Evolutionary conservation across 805 yeast species (phyloP), one percentile per base, ranked within the genome.

Genomic region (Pichia scutulata): DNA sequence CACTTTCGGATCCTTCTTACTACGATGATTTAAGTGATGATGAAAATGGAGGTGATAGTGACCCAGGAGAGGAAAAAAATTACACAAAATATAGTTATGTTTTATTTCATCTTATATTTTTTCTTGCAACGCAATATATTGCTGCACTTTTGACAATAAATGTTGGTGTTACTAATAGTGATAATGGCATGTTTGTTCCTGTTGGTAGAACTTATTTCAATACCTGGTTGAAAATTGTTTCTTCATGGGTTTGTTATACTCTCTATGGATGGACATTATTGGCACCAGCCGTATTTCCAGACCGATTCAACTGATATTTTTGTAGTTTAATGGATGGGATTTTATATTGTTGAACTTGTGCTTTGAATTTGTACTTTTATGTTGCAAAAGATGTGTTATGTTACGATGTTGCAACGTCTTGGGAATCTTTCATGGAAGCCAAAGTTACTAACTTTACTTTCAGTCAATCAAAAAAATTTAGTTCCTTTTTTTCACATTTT

Each of bases 201-300:
- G 98, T 93, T 9, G 99, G 99, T 0, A 75, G 99, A 61, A 92
- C 99, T 0, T 90, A 92, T 67, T 93, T 92, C 65, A 84, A 92
- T 57, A 81, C 96, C 6, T 89, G 97, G 96, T 89, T 92, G 45
- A 93, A 93, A 68, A 87, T 93, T 51, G 74, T 86, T 18, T 83
- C 95, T 62, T 86, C 97, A 1, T 89, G 97, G 96, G 78, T 86
- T 43, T 95, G 99, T 64, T 93, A 82, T 63, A 71, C 73, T 7
- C 73, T 93, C 46, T 93, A 92, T 61, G 82, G 83, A 1, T 93
- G 98, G 99, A 86, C 95, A 8, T 68, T 93, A 53, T 64, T 88
- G 10, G 99, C 98, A 0, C 99, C 99, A 0, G 85, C 87, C 8
- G 58, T 88, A 14, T 78, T 89, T 74, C 97, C 97, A 2, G 98